phyloP scores from a whole-genome alignment of 1,284 basidiomycete species.

The Malassezia obtusa region DNA sequence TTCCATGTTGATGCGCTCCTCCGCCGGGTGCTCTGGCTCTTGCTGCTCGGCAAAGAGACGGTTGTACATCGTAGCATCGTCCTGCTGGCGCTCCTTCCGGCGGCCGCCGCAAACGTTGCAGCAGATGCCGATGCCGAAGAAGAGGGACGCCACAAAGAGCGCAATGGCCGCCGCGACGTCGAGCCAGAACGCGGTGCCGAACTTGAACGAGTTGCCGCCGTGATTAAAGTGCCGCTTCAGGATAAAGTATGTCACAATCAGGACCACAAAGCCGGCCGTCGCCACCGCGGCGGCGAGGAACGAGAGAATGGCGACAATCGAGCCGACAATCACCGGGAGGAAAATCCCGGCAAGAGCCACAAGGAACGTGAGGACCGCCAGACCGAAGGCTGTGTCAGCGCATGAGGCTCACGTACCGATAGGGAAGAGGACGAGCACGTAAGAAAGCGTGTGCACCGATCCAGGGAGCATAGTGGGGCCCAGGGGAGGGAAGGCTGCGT shows the following conservation, averaged over 20 bases:
- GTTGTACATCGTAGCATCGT: neutral
- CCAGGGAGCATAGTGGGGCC: neutral
- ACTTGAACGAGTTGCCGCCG: neutral
- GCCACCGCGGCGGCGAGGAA: neutral
- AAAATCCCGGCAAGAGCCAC: neutral
- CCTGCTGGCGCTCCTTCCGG: neutral
- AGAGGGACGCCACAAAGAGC: neutral
- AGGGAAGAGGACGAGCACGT: conserved; percentile 11
- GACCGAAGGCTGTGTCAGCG: conserved; percentile 2
- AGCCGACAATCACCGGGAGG: neutral
- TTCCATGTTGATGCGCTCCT: conserved; percentile 6
- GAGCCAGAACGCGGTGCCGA: conserved; percentile 10
- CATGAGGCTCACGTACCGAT: conserved; percentile 1
- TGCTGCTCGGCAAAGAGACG: neutral
- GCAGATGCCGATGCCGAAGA: neutral
- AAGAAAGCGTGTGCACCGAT: conserved; percentile 3
- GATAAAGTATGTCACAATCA: conserved; percentile 4
- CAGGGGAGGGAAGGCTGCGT: neutral
- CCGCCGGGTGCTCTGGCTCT: neutral
- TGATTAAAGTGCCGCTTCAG: neutral
- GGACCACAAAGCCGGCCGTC: conserved; percentile 6
- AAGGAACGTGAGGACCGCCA: conserved; percentile 2
- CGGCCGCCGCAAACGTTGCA: neutral
- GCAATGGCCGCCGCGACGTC: neutral
- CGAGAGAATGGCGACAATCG: neutral